phyloP scores from a whole-genome alignment of 164 flowering plant genomes.

The Vitis vinifera region DNA sequence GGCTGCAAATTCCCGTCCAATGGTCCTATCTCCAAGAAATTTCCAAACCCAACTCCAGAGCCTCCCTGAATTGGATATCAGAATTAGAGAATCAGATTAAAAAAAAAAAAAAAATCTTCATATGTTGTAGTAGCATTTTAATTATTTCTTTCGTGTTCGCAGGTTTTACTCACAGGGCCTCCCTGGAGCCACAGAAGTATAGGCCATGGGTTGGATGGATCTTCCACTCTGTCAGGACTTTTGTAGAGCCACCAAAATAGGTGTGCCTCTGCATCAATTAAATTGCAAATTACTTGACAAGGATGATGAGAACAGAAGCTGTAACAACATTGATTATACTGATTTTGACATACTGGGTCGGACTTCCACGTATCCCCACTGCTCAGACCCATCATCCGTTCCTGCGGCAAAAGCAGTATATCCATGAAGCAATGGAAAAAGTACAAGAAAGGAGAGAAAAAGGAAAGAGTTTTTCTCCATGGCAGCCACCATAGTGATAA shows the following conservation, averaged over 20 bases:
- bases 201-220: conserved; percentile 55
- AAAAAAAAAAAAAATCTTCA: background rate
- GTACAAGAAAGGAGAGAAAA: conserved; percentile 8
- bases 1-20: conserved; percentile 45
- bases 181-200: conserved; percentile 65
- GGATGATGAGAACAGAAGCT: too few species aligned
- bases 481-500: background rate
- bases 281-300: background rate
- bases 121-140: too few species aligned
- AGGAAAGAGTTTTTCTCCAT: conserved; percentile 26
- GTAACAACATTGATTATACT: too few species aligned
- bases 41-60: conserved; percentile 64
- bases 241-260: conserved; percentile 66
- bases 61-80: conserved; percentile 34
- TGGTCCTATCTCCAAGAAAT: conserved; percentile 61
- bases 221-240: conserved; percentile 47
- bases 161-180: conserved; percentile 50
- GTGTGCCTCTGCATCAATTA: conserved; percentile 43
- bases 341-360: conserved; percentile 39
- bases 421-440: conserved; percentile 18
- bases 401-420: conserved; percentile 19
- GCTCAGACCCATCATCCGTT: conserved; percentile 48
- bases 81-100: background rate
- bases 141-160: too few species aligned
- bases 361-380: conserved; percentile 63